phyloP scores from a whole-genome alignment of 2,329 filamentous ascomycete species.

The Stemphylium lycopersici region DNA sequence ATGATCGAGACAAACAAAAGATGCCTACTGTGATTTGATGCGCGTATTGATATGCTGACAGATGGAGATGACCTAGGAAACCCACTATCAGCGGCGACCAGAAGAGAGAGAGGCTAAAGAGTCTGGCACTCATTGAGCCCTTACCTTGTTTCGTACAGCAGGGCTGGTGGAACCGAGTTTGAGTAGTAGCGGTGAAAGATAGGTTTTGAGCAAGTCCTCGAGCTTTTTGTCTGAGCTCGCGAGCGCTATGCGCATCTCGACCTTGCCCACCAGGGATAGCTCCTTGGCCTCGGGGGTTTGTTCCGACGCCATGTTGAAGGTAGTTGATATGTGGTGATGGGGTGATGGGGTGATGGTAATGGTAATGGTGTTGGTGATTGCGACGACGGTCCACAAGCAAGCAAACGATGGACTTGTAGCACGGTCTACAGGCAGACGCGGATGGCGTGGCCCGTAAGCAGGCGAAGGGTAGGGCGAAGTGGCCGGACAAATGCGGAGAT shows the following conservation, averaged over 20 bases:
- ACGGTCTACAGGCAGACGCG: slow-evolving; percentile 33
- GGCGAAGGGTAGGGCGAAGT: neutral
- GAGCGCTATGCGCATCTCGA: slow-evolving; percentile 82
- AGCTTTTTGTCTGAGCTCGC: slow-evolving; percentile 86
- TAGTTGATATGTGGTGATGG: slow-evolving; percentile 1
- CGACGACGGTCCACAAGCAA: neutral
- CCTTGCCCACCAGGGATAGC: slow-evolving; percentile 80
- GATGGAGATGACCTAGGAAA: slow-evolving; percentile 64
- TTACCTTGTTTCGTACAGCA: slow-evolving; percentile 77
- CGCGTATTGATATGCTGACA: slow-evolving; percentile 75
- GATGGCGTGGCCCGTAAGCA: slow-evolving; percentile 27
- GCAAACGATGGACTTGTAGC: slow-evolving; percentile 12
- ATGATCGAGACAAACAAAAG: neutral
- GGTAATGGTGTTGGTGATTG: neutral
- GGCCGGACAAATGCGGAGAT: neutral
- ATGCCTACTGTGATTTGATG: slow-evolving; percentile 59
- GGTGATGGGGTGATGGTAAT: no score
- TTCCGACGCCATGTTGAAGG: slow-evolving; percentile 40
- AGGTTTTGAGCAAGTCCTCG: slow-evolving; percentile 75
- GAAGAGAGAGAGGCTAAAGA: neutral
- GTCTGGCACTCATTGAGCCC: neutral
- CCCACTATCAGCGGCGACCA: slow-evolving; percentile 42
- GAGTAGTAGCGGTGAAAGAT: slow-evolving; percentile 79
- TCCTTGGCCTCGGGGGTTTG: slow-evolving; percentile 67
- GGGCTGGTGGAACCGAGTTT: slow-evolving; percentile 84